phyloP scores from a whole-genome alignment of 225 moss, liverwort and hornwort species.

The Pseudisothecium myosuroides region DNA sequence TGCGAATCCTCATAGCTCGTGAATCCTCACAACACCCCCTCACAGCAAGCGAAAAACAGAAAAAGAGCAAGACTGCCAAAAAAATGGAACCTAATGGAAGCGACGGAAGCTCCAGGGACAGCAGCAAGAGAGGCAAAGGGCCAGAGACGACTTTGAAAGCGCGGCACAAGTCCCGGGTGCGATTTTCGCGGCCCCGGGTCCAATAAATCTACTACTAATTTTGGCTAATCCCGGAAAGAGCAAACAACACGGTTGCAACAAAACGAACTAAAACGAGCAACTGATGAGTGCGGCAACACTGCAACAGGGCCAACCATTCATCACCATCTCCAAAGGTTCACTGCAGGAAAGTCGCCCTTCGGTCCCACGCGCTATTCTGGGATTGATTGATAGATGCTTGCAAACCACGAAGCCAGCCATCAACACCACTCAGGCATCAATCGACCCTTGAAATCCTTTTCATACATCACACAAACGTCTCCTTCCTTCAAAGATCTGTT shows the following conservation, averaged over 20 bases:
- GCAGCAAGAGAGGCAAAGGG: background rate
- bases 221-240: background rate
- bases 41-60: background rate
- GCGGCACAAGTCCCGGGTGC: background rate
- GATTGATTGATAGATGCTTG: background rate
- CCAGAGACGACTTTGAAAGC: background rate
- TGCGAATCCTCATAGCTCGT: conserved; percentile 26
- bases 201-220: background rate
- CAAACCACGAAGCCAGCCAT: background rate
- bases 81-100: background rate
- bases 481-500: too few relatives aligned
- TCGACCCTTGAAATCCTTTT: background rate
- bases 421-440: background rate
- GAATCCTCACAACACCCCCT: background rate
- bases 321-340: background rate
- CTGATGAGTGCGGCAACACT: background rate
- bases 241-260: background rate
- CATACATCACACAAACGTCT: background rate
- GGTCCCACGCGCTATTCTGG: conserved; percentile 1
- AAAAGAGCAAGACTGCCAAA: background rate
- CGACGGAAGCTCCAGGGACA: background rate
- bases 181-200: background rate
- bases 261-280: background rate
- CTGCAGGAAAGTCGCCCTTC: background rate
- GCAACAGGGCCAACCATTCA: background rate